phyloP scores from a whole-genome alignment of 2,329 filamentous ascomycete species.

The Setomelanomma holmii region DNA sequence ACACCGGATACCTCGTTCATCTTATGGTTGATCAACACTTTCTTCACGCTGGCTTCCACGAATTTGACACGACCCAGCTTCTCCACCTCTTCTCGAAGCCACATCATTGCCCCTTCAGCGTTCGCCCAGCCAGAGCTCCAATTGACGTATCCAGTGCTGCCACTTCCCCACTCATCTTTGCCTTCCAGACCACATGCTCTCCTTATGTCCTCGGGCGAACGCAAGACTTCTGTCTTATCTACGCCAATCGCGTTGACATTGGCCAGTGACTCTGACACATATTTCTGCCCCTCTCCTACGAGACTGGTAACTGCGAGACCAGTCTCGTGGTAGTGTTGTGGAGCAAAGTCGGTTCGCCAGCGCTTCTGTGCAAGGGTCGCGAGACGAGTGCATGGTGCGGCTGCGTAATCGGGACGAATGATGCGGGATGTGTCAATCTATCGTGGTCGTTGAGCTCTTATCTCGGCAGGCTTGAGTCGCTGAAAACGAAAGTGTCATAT shows the following conservation, averaged over 20 bases:
- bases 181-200: conserved; percentile 53
- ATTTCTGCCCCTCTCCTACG: conserved; percentile 57
- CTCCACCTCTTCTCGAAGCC: conserved; percentile 63
- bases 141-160: conserved; percentile 76
- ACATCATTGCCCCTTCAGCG: conserved; percentile 73
- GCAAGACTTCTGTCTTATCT: conserved; percentile 51
- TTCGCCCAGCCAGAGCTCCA: conserved; percentile 80
- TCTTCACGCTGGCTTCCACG: conserved; percentile 57
- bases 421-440: conserved; percentile 67
- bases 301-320: conserved; percentile 73
- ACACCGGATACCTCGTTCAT: conserved; percentile 62
- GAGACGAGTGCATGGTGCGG: conserved; percentile 76
- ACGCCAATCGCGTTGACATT: conserved; percentile 43
- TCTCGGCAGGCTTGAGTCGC: too few relatives aligned
- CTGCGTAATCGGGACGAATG: conserved; percentile 79
- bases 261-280: conserved; percentile 46
- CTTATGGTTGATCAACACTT: conserved; percentile 49
- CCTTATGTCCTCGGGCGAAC: conserved; percentile 48
- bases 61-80: conserved; percentile 62
- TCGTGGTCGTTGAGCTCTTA: conserved; percentile 5
- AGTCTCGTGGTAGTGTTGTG: conserved; percentile 73
- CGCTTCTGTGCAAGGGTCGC: conserved; percentile 72
- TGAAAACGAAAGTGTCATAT: too few relatives aligned
- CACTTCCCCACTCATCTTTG: conserved; percentile 47
- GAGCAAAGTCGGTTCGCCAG: conserved; percentile 71